Evolutionary conservation across 495 filamentous ascomycete genomes (phyloP).

Genomic region (Lichenothelia convexa): DNA sequence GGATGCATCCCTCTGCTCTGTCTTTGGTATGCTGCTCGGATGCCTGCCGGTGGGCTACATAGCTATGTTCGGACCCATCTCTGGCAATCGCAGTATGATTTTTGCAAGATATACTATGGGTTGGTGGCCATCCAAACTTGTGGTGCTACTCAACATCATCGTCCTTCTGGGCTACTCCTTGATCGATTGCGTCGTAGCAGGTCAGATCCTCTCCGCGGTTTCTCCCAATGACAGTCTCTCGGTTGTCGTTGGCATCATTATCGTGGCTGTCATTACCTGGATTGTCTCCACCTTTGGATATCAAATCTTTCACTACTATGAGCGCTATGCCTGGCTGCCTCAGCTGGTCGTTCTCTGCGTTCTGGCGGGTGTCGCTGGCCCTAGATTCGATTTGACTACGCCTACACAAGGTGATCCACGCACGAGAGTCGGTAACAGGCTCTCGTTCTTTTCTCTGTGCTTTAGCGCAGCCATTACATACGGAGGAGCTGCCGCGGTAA

Average conservation of each 20-base stretch:
- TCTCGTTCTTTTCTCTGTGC: slow-evolving; percentile 52
- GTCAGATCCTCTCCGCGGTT: slow-evolving; percentile 58
- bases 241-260: slow-evolving; percentile 53
- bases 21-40: slow-evolving; percentile 44
- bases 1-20: slow-evolving; percentile 46
- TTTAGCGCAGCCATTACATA: slow-evolving; percentile 47
- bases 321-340: slow-evolving; percentile 54
- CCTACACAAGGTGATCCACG: slow-evolving; percentile 29
- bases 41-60: slow-evolving; percentile 44
- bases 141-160: slow-evolving; percentile 53
- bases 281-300: slow-evolving; percentile 57
- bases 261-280: slow-evolving; percentile 48
- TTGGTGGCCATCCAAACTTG: slow-evolving; percentile 62
- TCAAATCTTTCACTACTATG: slow-evolving; percentile 50
- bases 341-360: slow-evolving; percentile 47
- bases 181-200: slow-evolving; percentile 52
- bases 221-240: slow-evolving; percentile 39
- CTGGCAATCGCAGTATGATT: slow-evolving; percentile 55
- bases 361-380: slow-evolving; percentile 46
- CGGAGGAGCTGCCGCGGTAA: slow-evolving; percentile 34
- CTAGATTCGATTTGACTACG: slow-evolving; percentile 39
- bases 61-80: slow-evolving; percentile 51
- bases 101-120: slow-evolving; percentile 59
- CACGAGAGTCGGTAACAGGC: slow-evolving; percentile 39
- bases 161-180: slow-evolving; percentile 54